Evolutionary conservation across 2,329 filamentous ascomycete genomes (phyloP).

Genomic region (Acephala macrosclerotiorum): DNA sequence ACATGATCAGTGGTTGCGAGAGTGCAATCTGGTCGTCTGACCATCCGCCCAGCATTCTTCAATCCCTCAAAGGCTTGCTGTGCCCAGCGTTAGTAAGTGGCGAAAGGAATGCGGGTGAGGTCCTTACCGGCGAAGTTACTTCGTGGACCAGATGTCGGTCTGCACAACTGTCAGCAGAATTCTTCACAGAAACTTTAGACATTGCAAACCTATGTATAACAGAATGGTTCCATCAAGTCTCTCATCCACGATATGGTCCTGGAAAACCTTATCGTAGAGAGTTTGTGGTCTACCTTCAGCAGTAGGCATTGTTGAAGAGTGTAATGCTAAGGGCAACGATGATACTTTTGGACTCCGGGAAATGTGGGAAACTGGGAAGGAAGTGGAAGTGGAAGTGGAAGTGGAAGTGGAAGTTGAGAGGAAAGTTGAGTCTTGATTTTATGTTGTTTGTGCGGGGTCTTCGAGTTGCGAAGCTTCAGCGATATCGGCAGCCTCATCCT

Average conservation of each 20-base stretch:
- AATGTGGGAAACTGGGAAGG: neutral
- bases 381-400: neutral
- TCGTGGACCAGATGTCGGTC: conserved; percentile 97
- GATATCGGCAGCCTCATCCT: conserved; percentile 35
- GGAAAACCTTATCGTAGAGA: conserved; percentile 97
- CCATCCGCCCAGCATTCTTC: conserved; percentile 84
- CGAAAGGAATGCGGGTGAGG: neutral
- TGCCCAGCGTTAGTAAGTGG: conserved; percentile 36
- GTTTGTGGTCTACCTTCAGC: conserved; percentile 78
- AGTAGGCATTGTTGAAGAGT: conserved; percentile 70
- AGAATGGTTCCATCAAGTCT: conserved; percentile 91
- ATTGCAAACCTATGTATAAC: conserved; percentile 83
- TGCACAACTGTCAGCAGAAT: conserved; percentile 46
- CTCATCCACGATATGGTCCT: conserved; percentile 93
- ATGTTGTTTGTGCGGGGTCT: neutral
- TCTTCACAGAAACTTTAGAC: neutral
- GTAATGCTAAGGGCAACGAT: neutral
- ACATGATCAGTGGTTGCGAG: conserved; percentile 96
- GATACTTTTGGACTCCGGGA: neutral
- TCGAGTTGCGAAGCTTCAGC: conserved; percentile 19
- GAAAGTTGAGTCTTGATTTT: conserved; percentile 7
- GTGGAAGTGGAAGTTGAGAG: neutral
- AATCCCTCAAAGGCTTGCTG: conserved; percentile 98
- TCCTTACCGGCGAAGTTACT: conserved; percentile 89
- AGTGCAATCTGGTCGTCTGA: conserved; percentile 95